Evolutionary conservation across 148 eudicot genomes (phyloP).

Genomic region (Fagopyrum tataricum): DNA sequence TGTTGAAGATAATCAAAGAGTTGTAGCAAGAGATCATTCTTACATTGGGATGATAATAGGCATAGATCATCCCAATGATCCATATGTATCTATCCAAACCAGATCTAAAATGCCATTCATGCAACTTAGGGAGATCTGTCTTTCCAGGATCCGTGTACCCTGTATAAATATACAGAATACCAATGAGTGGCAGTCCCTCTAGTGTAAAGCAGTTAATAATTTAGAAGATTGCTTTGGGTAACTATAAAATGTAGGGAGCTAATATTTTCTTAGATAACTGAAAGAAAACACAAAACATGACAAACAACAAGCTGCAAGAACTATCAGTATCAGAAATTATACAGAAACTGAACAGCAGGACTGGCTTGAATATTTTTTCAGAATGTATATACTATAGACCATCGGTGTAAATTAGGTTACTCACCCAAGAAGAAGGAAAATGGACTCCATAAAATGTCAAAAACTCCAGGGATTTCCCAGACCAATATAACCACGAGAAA

Average conservation of each 20-base stretch:
- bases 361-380: not conserved
- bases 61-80: constrained; percentile 96
- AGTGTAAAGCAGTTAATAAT: not conserved
- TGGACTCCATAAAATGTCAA: constrained; percentile 75
- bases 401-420: constrained; percentile 18
- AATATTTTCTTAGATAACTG: not conserved
- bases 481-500: constrained; percentile 71
- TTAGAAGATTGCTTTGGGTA: not conserved
- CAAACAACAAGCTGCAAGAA: not conserved
- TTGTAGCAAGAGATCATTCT: constrained; percentile 12
- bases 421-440: constrained; percentile 65
- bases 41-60: constrained; percentile 89
- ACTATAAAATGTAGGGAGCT: not conserved
- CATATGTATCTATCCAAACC: constrained; percentile 98
- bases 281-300: not conserved
- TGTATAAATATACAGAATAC: constrained; percentile 20
- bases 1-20: not conserved
- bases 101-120: constrained; percentile 98
- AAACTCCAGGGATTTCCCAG: constrained; percentile 94
- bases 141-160: constrained; percentile 93
- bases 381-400: not conserved
- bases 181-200: not conserved
- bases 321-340: not conserved
- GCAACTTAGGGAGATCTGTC: constrained; percentile 79
- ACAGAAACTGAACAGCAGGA: not conserved